A percentile compares a stretch with the other conserved stretches of the same genome.
These are phyloP conservation scores for Russula griseocarnosa DNA, from an alignment of 768 basidiomycete species.

Conservation along the genomic window DNA sequence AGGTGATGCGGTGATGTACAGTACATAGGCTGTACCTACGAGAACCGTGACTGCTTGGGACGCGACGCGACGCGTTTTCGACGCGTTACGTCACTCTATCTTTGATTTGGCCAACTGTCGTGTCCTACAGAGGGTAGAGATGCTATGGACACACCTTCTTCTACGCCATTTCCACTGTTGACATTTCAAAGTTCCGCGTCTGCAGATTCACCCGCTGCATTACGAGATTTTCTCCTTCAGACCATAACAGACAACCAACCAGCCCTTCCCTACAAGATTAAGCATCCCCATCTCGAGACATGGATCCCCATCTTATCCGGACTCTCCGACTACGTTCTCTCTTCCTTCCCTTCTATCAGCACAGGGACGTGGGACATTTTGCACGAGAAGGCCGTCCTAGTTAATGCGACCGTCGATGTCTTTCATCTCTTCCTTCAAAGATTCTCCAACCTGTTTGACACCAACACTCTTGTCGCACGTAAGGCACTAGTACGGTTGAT, in stretches of 20 bases:
- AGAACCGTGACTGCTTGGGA: neutral
- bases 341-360: conserved; percentile 52
- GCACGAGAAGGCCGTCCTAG: conserved; percentile 55
- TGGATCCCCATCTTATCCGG: conserved; percentile 51
- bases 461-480: conserved; percentile 44
- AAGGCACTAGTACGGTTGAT: conserved; percentile 51
- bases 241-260: conserved; percentile 25
- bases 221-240: conserved; percentile 26
- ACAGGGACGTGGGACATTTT: conserved; percentile 49
- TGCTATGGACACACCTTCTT: conserved; percentile 24
- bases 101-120: conserved; percentile 6
- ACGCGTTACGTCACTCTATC: conserved; percentile 14
- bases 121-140: neutral
- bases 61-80: conserved; percentile 8
- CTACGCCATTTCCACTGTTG: conserved; percentile 24
- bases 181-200: conserved; percentile 24
- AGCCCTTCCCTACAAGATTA: conserved; percentile 11
- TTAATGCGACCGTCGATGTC: conserved; percentile 51
- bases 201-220: conserved; percentile 25
- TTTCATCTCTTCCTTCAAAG: conserved; percentile 46
- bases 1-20: conserved; percentile 42
- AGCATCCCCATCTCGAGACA: conserved; percentile 36
- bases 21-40: neutral
- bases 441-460: conserved; percentile 50
- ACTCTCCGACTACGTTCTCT: conserved; percentile 47